These are phyloP conservation scores for Omphalotus olearius DNA, from an alignment of 1,284 basidiomycete species.

Conservation along the genomic window DNA sequence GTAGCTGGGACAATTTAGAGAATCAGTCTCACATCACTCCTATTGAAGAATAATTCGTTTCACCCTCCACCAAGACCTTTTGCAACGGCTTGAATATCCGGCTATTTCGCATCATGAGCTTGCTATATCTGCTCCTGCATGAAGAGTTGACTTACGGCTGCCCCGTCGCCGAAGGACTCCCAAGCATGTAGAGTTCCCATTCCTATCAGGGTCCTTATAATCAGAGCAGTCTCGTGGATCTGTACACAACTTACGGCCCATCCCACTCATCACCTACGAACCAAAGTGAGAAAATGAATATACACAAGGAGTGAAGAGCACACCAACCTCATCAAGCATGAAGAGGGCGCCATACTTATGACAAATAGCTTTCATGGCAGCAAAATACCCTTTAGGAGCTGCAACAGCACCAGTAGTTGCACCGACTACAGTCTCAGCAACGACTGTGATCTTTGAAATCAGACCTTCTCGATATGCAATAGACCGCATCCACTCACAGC, in stretches of 20 bases:
- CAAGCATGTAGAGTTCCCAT: slow-evolving; percentile 85
- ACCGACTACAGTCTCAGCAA: slow-evolving; percentile 79
- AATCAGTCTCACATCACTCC: slow-evolving; percentile 11
- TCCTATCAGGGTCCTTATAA: slow-evolving; percentile 35
- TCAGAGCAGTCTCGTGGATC: neutral
- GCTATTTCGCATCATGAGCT: slow-evolving; percentile 25
- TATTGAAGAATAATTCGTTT: slow-evolving; percentile 16
- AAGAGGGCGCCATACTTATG: slow-evolving; percentile 84
- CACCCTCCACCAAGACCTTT: slow-evolving; percentile 86
- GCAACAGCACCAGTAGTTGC: slow-evolving; percentile 75
- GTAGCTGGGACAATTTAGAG: slow-evolving; percentile 52
- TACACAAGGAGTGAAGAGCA: slow-evolving; percentile 4
- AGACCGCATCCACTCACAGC: slow-evolving; percentile 44
- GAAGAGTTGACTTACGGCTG: slow-evolving; percentile 29
- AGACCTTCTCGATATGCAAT: neutral
- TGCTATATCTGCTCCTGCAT: neutral
- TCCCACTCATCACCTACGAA: slow-evolving; percentile 67
- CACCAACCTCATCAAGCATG: slow-evolving; percentile 72
- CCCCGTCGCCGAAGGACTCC: slow-evolving; percentile 77
- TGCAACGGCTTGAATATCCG: slow-evolving; percentile 82
- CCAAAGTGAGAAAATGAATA: neutral
- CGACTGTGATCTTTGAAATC: slow-evolving; percentile 45
- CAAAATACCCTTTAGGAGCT: slow-evolving; percentile 77
- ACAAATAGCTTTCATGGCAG: slow-evolving; percentile 84
- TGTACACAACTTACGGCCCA: slow-evolving; percentile 61